Evolutionary conservation across 108 stramenopile genomes (phyloP), one percentile per base, ranked within the genome.

Genomic region (Discostella stelligeroides): DNA sequence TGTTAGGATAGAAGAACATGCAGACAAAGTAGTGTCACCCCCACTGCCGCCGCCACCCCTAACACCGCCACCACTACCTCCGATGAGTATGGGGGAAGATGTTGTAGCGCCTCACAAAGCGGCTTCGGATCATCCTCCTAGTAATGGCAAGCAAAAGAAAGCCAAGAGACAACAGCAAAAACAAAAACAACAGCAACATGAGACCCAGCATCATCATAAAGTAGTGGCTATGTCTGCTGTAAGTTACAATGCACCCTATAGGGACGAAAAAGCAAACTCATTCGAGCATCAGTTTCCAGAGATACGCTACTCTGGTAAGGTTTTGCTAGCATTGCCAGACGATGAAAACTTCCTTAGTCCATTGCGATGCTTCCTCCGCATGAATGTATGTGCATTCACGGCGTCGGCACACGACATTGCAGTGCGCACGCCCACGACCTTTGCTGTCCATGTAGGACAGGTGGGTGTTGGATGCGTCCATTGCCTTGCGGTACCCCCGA

Each of bases 351-450:
- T 89, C 29, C 65, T 95, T 59, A 91, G 89, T 53, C 94, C 91
- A 2, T 72, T 95, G 25, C 85, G 94, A 21, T 95, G 91, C 70
- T 95, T 95, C 70, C 80, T 95, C 24, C 88, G 94, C 7, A 76
- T 87, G 41, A 86, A 95, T 60, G 94, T 95, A 0, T 88, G 83
- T 63, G 94, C 87, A 43, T 95, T 95, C 59, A 81, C 85, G 21
- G 94, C 94, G 24, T 87, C 91, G 20, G 85, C 81, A 49, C 86
- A 84, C 49, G 94, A 95, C 62, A 92, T 92, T 77, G 88, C 94
- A 12, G 87, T 92, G 0, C 80, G 94, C 37, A 92, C 90, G 1
- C 94, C 94, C 20, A 92, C 94, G 10, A 95, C 90, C 5, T 95
- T 92, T 59, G 84, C 91, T 6, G 82, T 82, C 0, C 60, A 67